These are phyloP conservation scores for Leccinum obscurum DNA, from an alignment of 768 basidiomycete species.

Conservation along the genomic window DNA sequence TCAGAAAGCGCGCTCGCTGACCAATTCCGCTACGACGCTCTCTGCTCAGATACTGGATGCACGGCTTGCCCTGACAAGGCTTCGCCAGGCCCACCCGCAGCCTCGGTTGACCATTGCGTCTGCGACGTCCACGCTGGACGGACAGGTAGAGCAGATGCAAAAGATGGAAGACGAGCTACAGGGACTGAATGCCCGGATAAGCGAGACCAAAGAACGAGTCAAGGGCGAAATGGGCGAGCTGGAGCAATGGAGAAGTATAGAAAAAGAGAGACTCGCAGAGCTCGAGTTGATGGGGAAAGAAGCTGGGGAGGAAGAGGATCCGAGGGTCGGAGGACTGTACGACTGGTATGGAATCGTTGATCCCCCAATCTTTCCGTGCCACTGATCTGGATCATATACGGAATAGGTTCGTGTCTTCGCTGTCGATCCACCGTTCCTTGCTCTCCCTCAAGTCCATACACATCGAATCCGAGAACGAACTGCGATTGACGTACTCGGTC, in stretches of 20 bases:
- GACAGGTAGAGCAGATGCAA: slow-evolving; percentile 81
- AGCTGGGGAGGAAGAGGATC: slow-evolving; percentile 61
- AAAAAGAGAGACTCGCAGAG: slow-evolving; percentile 60
- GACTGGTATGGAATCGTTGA: slow-evolving; percentile 54
- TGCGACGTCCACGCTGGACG: slow-evolving; percentile 71
- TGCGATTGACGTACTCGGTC: slow-evolving; percentile 66
- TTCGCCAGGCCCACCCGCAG: slow-evolving; percentile 77
- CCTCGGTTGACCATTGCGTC: slow-evolving; percentile 76
- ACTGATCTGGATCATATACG: slow-evolving; percentile 3
- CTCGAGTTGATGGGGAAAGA: slow-evolving; percentile 54
- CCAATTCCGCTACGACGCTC: slow-evolving; percentile 55
- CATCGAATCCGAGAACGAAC: slow-evolving; percentile 71
- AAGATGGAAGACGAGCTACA: slow-evolving; percentile 66
- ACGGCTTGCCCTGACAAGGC: slow-evolving; percentile 73
- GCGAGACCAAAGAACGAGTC: slow-evolving; percentile 57
- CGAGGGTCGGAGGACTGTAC: slow-evolving; percentile 60
- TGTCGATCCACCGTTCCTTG: slow-evolving; percentile 63
- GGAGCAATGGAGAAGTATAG: slow-evolving; percentile 61
- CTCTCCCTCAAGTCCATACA: slow-evolving; percentile 59
- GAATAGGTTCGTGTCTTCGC: slow-evolving; percentile 68
- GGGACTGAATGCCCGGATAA: slow-evolving; percentile 48
- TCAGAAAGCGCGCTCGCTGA: slow-evolving; percentile 50
- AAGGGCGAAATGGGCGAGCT: slow-evolving; percentile 56
- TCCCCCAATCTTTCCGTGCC: not conserved
- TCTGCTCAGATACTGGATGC: slow-evolving; percentile 82